Evolutionary conservation across 306 rosid genomes (phyloP).

Genomic region (Calophaca sinica): DNA sequence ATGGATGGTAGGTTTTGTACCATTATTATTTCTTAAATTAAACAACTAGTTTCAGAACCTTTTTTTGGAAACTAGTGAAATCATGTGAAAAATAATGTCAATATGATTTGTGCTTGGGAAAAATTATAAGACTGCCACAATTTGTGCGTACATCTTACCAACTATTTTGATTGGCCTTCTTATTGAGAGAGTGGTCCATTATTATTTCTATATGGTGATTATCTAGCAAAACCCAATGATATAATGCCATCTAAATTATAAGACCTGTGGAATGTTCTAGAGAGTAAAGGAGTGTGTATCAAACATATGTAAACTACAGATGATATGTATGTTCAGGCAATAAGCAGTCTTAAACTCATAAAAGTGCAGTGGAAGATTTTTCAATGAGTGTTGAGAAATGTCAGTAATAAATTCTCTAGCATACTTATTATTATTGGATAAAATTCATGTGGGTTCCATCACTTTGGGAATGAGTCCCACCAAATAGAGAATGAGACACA

Average conservation of each 20-base stretch:
- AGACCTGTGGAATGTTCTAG: slow-evolving; percentile 2
- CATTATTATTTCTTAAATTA: slow-evolving; percentile 33
- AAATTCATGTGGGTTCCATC: background rate
- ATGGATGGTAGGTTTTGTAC: slow-evolving; percentile 21
- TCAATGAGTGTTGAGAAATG: background rate
- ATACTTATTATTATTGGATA: background rate
- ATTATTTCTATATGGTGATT: slow-evolving; percentile 26
- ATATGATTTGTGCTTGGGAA: background rate
- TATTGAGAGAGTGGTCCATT: background rate
- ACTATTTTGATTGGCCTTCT: slow-evolving; percentile 24
- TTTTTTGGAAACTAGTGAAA: slow-evolving; percentile 13
- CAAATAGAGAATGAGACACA: background rate
- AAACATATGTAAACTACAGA: background rate
- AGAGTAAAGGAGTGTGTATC: slow-evolving; percentile 15
- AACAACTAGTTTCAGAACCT: slow-evolving; percentile 7
- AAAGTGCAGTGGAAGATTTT: background rate
- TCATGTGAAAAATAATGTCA: slow-evolving; percentile 4
- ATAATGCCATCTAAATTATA: slow-evolving; percentile 8
- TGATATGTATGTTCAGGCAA: background rate
- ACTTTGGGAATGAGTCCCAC: background rate
- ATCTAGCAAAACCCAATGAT: slow-evolving; percentile 15
- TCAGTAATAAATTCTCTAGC: background rate
- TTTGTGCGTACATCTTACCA: background rate
- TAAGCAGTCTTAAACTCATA: slow-evolving; percentile 1
- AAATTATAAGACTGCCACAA: slow-evolving; percentile 14